These are phyloP conservation scores for Dichomitus squalens DNA, from an alignment of 1,284 basidiomycete species.

Conservation along the genomic window DNA sequence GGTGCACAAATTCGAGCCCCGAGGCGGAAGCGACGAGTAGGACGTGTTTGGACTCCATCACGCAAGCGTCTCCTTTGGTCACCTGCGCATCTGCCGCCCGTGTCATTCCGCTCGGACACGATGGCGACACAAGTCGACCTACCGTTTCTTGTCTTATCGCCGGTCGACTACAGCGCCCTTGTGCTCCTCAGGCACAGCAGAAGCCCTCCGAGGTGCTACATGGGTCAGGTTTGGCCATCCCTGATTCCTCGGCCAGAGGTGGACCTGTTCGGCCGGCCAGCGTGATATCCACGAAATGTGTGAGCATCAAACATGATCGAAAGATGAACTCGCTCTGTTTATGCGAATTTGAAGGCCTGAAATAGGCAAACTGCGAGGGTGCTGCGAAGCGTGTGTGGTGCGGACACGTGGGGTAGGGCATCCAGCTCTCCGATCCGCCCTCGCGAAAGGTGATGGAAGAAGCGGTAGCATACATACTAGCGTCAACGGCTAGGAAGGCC, in stretches of 20 bases:
- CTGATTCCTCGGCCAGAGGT: too few relatives aligned
- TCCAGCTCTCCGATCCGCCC: not conserved
- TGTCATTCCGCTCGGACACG: not conserved
- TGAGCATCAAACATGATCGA: not conserved
- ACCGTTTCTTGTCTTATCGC: not conserved
- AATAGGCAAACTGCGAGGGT: not conserved
- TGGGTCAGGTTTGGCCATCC: too few relatives aligned
- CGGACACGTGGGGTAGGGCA: not conserved
- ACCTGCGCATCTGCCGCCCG: not conserved
- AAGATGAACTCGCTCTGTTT: not conserved
- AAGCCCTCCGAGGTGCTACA: not conserved
- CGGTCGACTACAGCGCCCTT: not conserved
- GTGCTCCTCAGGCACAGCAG: slow-evolving; percentile 4
- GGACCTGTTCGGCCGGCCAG: too few relatives aligned
- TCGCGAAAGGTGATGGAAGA: not conserved
- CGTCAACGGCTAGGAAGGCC: not conserved
- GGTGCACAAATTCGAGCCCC: not conserved
- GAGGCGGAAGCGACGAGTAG: not conserved
- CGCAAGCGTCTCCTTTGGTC: not conserved
- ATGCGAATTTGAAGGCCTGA: not conserved
- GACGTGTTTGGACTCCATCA: not conserved
- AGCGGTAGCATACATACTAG: slow-evolving; percentile 10
- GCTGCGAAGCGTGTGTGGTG: not conserved
- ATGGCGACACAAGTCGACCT: not conserved
- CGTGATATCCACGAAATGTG: too few relatives aligned